Base-by-base conservation (phyloP, 169 alveolate genomes). In the Besnoitia besnoiti region DNA sequence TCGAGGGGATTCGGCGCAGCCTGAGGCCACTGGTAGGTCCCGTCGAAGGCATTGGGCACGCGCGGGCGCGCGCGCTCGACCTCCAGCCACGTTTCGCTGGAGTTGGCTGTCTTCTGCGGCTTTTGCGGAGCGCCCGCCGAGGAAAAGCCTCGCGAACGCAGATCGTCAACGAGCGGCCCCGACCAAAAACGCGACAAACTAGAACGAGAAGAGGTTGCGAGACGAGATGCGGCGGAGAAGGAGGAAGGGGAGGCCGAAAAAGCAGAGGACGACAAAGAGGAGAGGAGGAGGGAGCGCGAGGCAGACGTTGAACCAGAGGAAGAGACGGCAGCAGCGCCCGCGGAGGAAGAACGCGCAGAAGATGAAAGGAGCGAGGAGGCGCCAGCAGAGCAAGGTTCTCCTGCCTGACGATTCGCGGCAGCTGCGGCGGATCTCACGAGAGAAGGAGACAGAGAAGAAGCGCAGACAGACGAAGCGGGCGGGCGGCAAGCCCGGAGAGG, bases 61-160 rank as follows among this genome's bases (percentile, higher is more conserved):
- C 62, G 93, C 37, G 93, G 93, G 59, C 93, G 27, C 33, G 49
- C 84, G 24, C 90, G 82, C 59, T 90, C 93, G 44, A 90, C 90
- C 37, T 90, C 90, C n/a, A 77, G 87, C 87, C 87, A 77, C 33
- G 87, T 77, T 37, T 67, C 42, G 80, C 80, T 67, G 47, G n/a
- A n/a, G n/a, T n/a, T 67, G 44, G 55, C 1, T 3, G 59, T 0
- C 33, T 77, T 39, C 21, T 42, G 40, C 39, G 79, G 79, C 79
- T 39, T 27, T 55, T 55, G 12, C 67, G 12, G 33, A 10, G 67
- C 67, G 7, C 33, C 33, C 30, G 12, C 67, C 12, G 67, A 55
- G 67, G 67, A 55, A 5, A 55, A 1, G 30, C 67, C n/a, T n/a
- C 27, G 30, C 67, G 67, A 16, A 8, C 33, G 30, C 4, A 55